Evolutionary conservation across 768 basidiomycete genomes (phyloP).

Genomic region (Fistulinella prunicolor): DNA sequence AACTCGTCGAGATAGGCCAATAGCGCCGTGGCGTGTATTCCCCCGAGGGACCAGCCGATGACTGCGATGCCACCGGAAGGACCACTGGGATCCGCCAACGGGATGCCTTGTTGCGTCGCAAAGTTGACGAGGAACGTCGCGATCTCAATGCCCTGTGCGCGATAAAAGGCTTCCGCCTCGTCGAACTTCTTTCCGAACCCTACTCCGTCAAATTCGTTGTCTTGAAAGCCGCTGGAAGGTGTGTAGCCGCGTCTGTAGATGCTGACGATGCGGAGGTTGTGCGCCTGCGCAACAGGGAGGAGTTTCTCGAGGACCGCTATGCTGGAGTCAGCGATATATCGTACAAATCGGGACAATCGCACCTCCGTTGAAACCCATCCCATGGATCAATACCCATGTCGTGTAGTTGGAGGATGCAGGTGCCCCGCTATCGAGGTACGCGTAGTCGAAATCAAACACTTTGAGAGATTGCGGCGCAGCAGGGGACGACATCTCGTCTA

Average conservation of each 20-base stretch:
- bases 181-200: constrained; percentile 15
- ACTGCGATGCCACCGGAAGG: constrained; percentile 12
- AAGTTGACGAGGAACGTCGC: constrained; percentile 17
- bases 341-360: background rate
- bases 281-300: constrained; percentile 19
- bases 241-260: constrained; percentile 26
- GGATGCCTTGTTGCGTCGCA: constrained; percentile 15
- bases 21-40: constrained; percentile 8
- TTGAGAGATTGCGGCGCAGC: constrained; percentile 3
- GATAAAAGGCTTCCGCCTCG: constrained; percentile 13
- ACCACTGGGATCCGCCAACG: constrained; percentile 1
- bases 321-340: background rate
- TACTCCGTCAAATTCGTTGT: constrained; percentile 8
- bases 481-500: constrained; percentile 8
- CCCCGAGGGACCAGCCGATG: constrained; percentile 21
- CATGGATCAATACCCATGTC: constrained; percentile 23
- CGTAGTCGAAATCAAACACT: constrained; percentile 16
- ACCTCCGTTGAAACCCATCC: constrained; percentile 24
- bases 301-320: constrained; percentile 17
- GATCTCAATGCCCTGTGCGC: constrained; percentile 17
- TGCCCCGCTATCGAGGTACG: constrained; percentile 22
- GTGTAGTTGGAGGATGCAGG: constrained; percentile 17
- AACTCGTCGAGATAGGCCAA: constrained; percentile 17
- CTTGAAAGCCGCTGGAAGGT: constrained; percentile 24
- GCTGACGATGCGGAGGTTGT: constrained; percentile 24